phyloP scores from a whole-genome alignment of 2,329 filamentous ascomycete species.

The Stemphylium lycopersici region DNA sequence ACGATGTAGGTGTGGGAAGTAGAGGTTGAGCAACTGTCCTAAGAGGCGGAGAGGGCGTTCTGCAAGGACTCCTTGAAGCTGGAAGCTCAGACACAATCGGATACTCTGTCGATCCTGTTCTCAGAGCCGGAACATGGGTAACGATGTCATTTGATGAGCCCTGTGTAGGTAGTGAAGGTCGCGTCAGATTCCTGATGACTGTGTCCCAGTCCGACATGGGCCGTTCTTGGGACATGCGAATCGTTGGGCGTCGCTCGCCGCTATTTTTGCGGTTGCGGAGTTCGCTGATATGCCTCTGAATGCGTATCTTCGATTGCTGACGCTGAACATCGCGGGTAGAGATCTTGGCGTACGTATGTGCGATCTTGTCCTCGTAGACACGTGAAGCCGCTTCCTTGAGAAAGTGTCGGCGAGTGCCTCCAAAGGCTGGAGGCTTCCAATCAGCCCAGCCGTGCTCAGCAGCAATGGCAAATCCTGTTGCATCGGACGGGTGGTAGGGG shows the following conservation, averaged over 20 bases:
- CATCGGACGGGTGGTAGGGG: slow-evolving; percentile 44
- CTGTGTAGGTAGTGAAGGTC: slow-evolving; percentile 23
- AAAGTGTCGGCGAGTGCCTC: slow-evolving; percentile 61
- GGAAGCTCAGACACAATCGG: slow-evolving; percentile 31
- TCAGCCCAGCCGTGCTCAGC: slow-evolving; percentile 61
- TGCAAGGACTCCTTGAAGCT: slow-evolving; percentile 15
- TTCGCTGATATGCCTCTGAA: slow-evolving; percentile 52
- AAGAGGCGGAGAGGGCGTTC: slow-evolving; percentile 21
- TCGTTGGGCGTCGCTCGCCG: slow-evolving; percentile 41
- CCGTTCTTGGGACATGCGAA: slow-evolving; percentile 51
- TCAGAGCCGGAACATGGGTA: slow-evolving; percentile 38
- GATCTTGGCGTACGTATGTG: slow-evolving; percentile 42
- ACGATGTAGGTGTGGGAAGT: slow-evolving; percentile 41
- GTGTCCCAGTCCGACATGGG: slow-evolving; percentile 49
- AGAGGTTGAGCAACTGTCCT: slow-evolving; percentile 39
- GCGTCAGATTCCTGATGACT: slow-evolving; percentile 40
- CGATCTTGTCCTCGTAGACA: slow-evolving; percentile 62
- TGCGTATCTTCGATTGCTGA: slow-evolving; percentile 51
- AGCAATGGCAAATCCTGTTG: slow-evolving; percentile 60
- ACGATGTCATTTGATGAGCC: slow-evolving; percentile 32
- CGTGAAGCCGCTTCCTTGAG: slow-evolving; percentile 66
- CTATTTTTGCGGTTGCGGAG: slow-evolving; percentile 48
- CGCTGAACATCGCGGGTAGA: slow-evolving; percentile 46
- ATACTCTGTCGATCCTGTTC: slow-evolving; percentile 26
- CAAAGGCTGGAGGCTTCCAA: slow-evolving; percentile 58